phyloP scores from a whole-genome alignment of 768 basidiomycete genomes.

The Suillus paluster region DNA sequence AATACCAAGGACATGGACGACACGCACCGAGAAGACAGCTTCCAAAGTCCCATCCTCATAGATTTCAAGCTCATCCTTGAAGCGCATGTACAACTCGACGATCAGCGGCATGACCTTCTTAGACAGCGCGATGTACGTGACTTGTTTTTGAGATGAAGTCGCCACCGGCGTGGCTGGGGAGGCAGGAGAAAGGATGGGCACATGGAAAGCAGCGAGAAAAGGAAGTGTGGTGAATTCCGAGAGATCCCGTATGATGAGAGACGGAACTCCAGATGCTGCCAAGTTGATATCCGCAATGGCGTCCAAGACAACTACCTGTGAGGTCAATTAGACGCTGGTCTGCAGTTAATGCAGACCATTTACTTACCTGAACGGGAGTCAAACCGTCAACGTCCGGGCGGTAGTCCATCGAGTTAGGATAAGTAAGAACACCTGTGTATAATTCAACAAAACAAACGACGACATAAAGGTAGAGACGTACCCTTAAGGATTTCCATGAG shows the following conservation, averaged over 20 bases:
- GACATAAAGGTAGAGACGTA: constrained; percentile 22
- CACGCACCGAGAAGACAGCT: constrained; percentile 72
- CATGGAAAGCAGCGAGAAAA: constrained; percentile 79
- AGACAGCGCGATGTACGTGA: constrained; percentile 89
- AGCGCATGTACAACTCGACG: constrained; percentile 73
- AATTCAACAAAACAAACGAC: background rate
- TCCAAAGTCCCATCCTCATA: constrained; percentile 81
- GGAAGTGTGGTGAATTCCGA: constrained; percentile 88
- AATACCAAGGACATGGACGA: background rate
- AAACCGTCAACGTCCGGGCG: constrained; percentile 85
- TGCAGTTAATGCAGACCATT: background rate
- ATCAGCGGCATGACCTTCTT: constrained; percentile 88
- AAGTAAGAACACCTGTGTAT: constrained; percentile 70
- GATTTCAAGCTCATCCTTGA: constrained; percentile 26
- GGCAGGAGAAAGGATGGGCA: constrained; percentile 7
- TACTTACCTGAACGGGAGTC: constrained; percentile 74
- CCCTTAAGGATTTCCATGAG: constrained; percentile 84
- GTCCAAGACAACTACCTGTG: constrained; percentile 71
- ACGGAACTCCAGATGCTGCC: constrained; percentile 61
- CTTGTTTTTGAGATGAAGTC: constrained; percentile 53
- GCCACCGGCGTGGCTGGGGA: constrained; percentile 16
- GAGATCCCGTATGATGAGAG: constrained; percentile 80
- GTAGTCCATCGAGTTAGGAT: constrained; percentile 83
- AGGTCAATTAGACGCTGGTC: constrained; percentile 18
- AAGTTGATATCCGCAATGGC: constrained; percentile 72